A percentile compares a stretch with the other conserved stretches of the same genome.
phyloP scores from a whole-genome alignment of 148 eudicot species.

The Spergularia marina region DNA sequence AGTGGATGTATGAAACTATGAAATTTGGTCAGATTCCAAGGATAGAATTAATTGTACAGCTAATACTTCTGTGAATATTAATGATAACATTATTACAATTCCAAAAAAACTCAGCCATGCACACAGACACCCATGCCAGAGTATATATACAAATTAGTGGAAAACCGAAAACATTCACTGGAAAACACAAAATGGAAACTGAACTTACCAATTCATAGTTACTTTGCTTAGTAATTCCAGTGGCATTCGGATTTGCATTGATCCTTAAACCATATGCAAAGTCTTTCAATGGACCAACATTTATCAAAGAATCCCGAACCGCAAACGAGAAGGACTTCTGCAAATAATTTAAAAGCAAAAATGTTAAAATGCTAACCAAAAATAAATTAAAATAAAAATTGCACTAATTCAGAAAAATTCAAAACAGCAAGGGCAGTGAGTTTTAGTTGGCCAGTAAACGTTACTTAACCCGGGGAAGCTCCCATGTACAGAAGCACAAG shows the following conservation, averaged over 20 bases:
- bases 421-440: not conserved
- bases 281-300: constrained; percentile 91
- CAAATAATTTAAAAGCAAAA: constrained; percentile 26
- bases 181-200: constrained; percentile 4
- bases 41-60: not conserved
- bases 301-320: constrained; percentile 84
- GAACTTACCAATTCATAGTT: constrained; percentile 87
- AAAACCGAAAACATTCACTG: constrained; percentile 1
- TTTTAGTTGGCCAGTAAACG: not conserved
- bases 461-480: not conserved
- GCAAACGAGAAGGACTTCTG: constrained; percentile 93
- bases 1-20: not conserved
- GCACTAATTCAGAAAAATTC: not conserved
- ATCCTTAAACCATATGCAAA: constrained; percentile 86
- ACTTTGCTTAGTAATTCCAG: constrained; percentile 88
- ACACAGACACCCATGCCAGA: not conserved
- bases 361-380: not conserved
- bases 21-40: not conserved
- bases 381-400: not conserved
- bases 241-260: constrained; percentile 76
- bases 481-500: too few species aligned
- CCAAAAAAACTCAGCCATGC: not conserved
- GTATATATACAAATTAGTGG: not conserved
- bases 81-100: not conserved
- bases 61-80: not conserved